Evolutionary conservation across 164 flowering plant species (phyloP), one percentile per base, ranked within the genome.

Genomic region (Vitis amurensis): DNA sequence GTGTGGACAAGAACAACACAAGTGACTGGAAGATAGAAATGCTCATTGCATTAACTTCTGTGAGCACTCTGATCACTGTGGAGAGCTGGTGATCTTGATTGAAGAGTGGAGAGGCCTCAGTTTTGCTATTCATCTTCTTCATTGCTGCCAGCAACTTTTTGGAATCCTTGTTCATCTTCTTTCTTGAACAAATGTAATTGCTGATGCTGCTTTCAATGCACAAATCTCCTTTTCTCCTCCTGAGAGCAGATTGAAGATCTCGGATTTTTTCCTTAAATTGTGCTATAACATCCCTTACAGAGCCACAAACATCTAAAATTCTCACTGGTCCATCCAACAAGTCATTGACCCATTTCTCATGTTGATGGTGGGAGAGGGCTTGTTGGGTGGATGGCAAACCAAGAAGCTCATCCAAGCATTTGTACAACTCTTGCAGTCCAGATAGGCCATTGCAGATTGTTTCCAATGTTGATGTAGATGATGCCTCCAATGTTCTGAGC

Each of bases 11-110:
- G 68, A 74, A 73, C 50, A 69, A 27, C 60, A 81, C 31, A 53
- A 87, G 68, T 14, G 81, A 71, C 49, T 74, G 67, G 37, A 88
- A 78, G 68, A 84, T 31, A 9, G 75, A 70, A 31, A 77, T 65
- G 70, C 70, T 81, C 31, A 62, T 61, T n/a, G 17, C 49, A 48
- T 59, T 70, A 9, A 71, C 81, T 73, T 88, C 88, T 70, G 68
- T 71, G 12, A 88, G 69, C 23, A 78, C 72, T 47, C 64, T 66
- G 16, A 78, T 66, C 59, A 77, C 62, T 30, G 67, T 66, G 1
- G 64, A 15, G 52, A 72, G 63, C n/a, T 67, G 70, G 1, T 75
- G 66, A 53, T 73, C 74, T 16, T 12, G 70, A 19, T 69, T 63
- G 1, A 50, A 2, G 12, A 66, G n/a, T 8, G 63, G 50, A 12